Base-by-base conservation (phyloP, 768 basidiomycete species). In the Dioszegia hungarica region DNA sequence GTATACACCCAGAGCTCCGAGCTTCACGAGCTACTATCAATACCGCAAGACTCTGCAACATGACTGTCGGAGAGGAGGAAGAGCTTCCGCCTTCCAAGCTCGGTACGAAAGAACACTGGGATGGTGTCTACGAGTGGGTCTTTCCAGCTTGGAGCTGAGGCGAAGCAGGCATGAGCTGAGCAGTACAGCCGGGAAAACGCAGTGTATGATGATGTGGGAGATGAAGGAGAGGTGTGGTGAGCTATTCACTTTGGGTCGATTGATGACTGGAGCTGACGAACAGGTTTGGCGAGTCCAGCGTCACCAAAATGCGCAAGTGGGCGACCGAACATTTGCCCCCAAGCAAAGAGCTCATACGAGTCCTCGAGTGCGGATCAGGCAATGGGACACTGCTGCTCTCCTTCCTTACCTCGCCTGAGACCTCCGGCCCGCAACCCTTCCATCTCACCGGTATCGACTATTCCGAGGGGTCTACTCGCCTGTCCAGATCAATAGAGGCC, bases 151-250 rank as follows among this genome's bases (percentile, higher is more conserved):
- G n/a, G 12, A 14, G 20, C 17, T 28, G 1, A 24, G 10, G 6
- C 15, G 11, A 43, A 34, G 37, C 2, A 25, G 33, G 25, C 14
- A 3, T 27, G 15, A 31, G 28, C 43, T 38, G 43, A 38, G 2
- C n/a, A 9, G 1, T 58, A 47, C 51, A 70, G 70, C 28, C 67
- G 77, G 1, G 78, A 79, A 51, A 76, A 77, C 3, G 55, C 67
- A 28, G 74, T 72, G 15, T 79, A 77, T 57, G 64, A 75, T 49
- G 78, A 78, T 47, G 74, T 77, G 4, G 79, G 79, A 1, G 78
- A 79, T 48, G 78, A 79, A 54, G 79, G 79, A 8, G 79, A 79
- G 59, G 73, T 79, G 27, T 79, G 78, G 78, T 79, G 10, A 53
- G 77, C 47, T n/a, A 19, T 28, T 37, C 24, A 1, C n/a, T 12